Evolutionary conservation across 1,284 basidiomycete genomes (phyloP), one percentile per base, ranked within the genome.

Genomic region (Cryptococcus wingfieldii): DNA sequence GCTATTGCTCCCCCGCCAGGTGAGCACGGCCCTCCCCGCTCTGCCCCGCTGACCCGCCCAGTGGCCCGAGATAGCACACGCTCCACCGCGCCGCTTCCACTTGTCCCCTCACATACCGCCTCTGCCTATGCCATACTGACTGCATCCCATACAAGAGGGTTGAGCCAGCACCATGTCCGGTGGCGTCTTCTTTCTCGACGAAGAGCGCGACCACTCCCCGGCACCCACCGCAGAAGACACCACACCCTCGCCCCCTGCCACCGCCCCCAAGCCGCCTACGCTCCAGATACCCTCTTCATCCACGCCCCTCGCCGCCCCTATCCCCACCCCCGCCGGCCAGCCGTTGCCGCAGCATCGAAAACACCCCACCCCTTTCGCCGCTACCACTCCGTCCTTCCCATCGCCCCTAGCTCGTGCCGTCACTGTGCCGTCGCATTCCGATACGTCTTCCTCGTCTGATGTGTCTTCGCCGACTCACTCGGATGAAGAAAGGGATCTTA

Each of bases 351-450:
- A 67, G 44, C 68, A 67, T 44, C 65, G 71, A 42, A 72, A 70
- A 53, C 66, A 69, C 47, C 63, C 63, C 2, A 63, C 62, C 4
- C 42, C 62, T 2, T 77, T 75, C 54, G 74, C 66, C 2, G 70
- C 75, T 7, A 34, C 31, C 0, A 75, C 74, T 0, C 75, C 75
- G 2, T 75, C 74, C 0, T 75, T 75, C 54, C 74, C 75, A 5
- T 75, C 72, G 0, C 75, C 75, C 1, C 61, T 77, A 1, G 72
- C 72, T 6, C 69, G 72, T 50, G 72, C 72, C 0, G 68, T 71
- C 39, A 75, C 69, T 2, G 72, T 75, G 1, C 71, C 70, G 0
- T 60, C 61, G 0, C 66, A 72, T 28, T 73, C 71, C 0, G 71
- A 73, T 51, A 66, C 62, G 0, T 74, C 72, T 2, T 72, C 70